These are phyloP conservation scores for Candida sanyiensis DNA, from an alignment of 805 yeast genomes.

Conservation along the genomic window DNA sequence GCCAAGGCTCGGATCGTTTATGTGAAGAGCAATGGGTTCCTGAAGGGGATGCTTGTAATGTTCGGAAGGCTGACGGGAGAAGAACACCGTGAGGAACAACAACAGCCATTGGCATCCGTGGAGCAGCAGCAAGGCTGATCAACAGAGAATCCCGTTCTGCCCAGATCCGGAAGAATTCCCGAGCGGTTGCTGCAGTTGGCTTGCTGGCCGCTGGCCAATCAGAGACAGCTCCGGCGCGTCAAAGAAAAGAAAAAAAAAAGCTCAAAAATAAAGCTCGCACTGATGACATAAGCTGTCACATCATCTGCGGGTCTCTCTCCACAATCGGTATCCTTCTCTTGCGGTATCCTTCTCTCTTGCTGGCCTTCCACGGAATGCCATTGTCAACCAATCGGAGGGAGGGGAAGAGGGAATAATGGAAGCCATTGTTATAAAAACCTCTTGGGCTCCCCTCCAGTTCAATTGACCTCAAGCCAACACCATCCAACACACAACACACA, in stretches of 20 bases:
- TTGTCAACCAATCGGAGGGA: too few species aligned
- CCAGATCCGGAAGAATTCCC: too few species aligned
- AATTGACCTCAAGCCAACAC: neutral
- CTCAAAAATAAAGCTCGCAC: too few species aligned
- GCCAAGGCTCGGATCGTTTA: slow-evolving; percentile 43
- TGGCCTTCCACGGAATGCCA: slow-evolving; percentile 1
- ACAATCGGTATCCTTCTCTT: too few species aligned
- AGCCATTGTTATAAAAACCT: neutral
- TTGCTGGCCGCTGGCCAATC: slow-evolving; percentile 3
- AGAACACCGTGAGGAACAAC: neutral
- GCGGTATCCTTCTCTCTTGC: neutral
- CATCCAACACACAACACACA: neutral
- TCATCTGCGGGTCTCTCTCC: too few species aligned
- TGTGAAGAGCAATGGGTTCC: slow-evolving; percentile 34
- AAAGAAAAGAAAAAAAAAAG: neutral
- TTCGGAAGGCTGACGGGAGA: slow-evolving; percentile 5
- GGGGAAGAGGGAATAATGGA: neutral
- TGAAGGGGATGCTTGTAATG: slow-evolving; percentile 45
- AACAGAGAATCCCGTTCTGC: too few species aligned
- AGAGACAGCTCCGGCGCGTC: neutral
- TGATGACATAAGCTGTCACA: slow-evolving; percentile 1
- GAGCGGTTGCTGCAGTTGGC: too few species aligned
- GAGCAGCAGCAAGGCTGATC: too few species aligned
- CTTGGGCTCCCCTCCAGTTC: too few species aligned
- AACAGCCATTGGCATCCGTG: too few species aligned